Evolutionary conservation across 2,329 filamentous ascomycete genomes (phyloP).

Genomic region (Alternaria solani): DNA sequence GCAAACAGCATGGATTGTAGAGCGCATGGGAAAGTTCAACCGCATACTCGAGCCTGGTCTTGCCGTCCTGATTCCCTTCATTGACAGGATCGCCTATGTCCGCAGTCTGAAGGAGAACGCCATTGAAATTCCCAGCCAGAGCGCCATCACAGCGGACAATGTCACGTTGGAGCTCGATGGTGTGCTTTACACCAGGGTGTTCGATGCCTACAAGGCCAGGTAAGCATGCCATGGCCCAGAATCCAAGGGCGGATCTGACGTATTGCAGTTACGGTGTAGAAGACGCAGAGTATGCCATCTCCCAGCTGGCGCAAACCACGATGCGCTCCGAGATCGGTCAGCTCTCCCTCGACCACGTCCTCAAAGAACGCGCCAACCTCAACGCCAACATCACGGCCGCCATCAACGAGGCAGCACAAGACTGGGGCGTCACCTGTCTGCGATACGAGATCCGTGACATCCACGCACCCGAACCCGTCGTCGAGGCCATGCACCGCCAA

Average conservation of each 20-base stretch:
- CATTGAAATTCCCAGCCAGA: constrained; percentile 96
- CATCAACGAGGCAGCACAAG: constrained; percentile 96
- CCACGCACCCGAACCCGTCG: constrained; percentile 90
- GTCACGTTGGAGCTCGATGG: constrained; percentile 96
- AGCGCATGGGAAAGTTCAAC: constrained; percentile 98
- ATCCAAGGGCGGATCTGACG: constrained; percentile 19
- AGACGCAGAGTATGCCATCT: constrained; percentile 98
- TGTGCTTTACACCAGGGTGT: constrained; percentile 92
- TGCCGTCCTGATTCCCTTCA: constrained; percentile 84
- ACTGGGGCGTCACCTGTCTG: constrained; percentile 95
- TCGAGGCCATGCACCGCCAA: constrained; percentile 97
- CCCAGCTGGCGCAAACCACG: constrained; percentile 95
- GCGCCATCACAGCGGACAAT: constrained; percentile 97
- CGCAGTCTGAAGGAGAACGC: constrained; percentile 96
- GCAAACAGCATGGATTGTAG: constrained; percentile 98
- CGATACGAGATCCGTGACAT: constrained; percentile 99
- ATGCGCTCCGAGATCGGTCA: constrained; percentile 99
- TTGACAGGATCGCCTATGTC: constrained; percentile 97
- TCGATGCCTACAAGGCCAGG: constrained; percentile 98
- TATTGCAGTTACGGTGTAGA: constrained; percentile 86
- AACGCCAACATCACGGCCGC: constrained; percentile 99
- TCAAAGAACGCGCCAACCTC: constrained; percentile 94
- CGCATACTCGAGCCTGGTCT: constrained; percentile 91
- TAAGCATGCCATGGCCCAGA: constrained; percentile 51
- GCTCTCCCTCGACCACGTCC: constrained; percentile 92